Base-by-base conservation (phyloP, 2,329 filamentous ascomycete genomes). In the Colletotrichum spaethianum region DNA sequence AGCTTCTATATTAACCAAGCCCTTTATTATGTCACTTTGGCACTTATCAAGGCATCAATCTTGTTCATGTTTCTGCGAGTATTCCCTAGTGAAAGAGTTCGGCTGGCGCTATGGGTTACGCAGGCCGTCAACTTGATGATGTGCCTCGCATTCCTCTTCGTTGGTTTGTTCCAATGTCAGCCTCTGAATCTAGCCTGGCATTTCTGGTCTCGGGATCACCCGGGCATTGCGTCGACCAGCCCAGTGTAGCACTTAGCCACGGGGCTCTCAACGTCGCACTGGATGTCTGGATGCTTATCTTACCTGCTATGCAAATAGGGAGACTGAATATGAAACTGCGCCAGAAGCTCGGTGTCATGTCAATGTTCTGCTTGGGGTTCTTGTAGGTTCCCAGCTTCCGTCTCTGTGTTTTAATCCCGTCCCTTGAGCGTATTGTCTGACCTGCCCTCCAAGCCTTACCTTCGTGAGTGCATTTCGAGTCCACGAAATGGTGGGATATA, bases 11-110 rank as follows among this genome's bases (percentile, higher is more conserved):
- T 65, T 1, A 3, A 40, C 8, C 67, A 60, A 9, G 3, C 28
- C 0, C 18, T 59, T 1, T 60, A 53, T 7, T n/a, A 44, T 16
- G 31, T 8, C 18, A 79, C 79, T 40, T 83, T 87, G 31, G 79
- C 85, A 1, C 80, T 81, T 2, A 75, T 79, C 12, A 82, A 83
- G 66, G 68, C 81, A n/a, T 78, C 81, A 6, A 76, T 84, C 42
- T 76, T 83, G 3, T 75, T 80, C 36, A 79, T 83, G 73, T 83
- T 82, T 71, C 76, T 79, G 7, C 77, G 79, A 3, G 78, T 83
- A 18, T 83, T 83, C 42, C 80, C 84, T 76, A 78, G 5, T 67
- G 62, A 75, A 0, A 52, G 16, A 4, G 77, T 82, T 36, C 76
- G 74, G 6, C 68, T 66, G n/a, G 31, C 75, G 4, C 68, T 79